Percentiles rank a stretch among this genome's conserved stretches.
These are phyloP conservation scores for Candida fluviatilis DNA, from an alignment of 805 yeast genomes.

Conservation along the genomic window DNA sequence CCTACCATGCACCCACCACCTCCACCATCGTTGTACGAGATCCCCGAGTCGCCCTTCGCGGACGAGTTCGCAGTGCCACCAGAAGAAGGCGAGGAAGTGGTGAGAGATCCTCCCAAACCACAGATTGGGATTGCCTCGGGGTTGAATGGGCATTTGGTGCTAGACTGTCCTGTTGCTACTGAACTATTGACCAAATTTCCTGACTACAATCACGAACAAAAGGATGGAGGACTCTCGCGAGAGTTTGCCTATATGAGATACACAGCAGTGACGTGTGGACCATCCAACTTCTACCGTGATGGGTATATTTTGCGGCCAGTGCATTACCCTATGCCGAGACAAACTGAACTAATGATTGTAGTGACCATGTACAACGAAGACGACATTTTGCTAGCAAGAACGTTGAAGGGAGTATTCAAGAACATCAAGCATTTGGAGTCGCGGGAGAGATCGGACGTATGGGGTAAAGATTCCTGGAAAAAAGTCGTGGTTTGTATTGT, in stretches of 20 bases:
- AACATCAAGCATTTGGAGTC: slow-evolving; percentile 56
- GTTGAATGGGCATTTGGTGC: slow-evolving; percentile 41
- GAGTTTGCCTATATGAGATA: slow-evolving; percentile 62
- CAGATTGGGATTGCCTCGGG: slow-evolving; percentile 33
- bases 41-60: slow-evolving; percentile 25
- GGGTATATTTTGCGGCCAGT: slow-evolving; percentile 56
- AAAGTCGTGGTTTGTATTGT: slow-evolving; percentile 61
- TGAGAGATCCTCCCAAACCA: slow-evolving; percentile 27
- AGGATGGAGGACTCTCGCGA: slow-evolving; percentile 41
- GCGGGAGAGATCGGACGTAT: slow-evolving; percentile 43
- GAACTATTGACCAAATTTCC: slow-evolving; percentile 40
- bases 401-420: slow-evolving; percentile 61
- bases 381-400: slow-evolving; percentile 55
- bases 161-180: slow-evolving; percentile 45
- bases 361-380: slow-evolving; percentile 68
- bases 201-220: slow-evolving; percentile 27
- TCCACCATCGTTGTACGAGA: slow-evolving; percentile 7
- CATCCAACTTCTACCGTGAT: slow-evolving; percentile 53
- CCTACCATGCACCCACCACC: slow-evolving; percentile 5
- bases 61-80: slow-evolving; percentile 24
- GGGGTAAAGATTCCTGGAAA: slow-evolving; percentile 52
- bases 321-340: slow-evolving; percentile 49
- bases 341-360: slow-evolving; percentile 59
- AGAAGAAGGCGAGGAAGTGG: slow-evolving; percentile 30
- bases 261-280: slow-evolving; percentile 67